phyloP scores from a whole-genome alignment of 306 rosid genomes.

The Pyrus pyrifolia region DNA sequence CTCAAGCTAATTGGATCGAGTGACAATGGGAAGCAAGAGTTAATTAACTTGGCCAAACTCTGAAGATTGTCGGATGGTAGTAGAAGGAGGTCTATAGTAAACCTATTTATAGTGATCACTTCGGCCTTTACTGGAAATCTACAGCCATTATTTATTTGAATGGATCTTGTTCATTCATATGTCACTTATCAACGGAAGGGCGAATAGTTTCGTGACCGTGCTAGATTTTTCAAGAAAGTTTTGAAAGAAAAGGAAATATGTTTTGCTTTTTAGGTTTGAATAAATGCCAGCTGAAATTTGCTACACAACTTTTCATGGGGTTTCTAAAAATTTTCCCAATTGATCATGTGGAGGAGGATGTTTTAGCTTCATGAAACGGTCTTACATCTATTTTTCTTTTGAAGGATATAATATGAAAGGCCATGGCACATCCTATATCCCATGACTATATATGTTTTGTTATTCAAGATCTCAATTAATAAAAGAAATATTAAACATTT shows the following conservation, averaged over 20 bases:
- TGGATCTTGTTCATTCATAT: constrained; percentile 38
- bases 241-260: constrained; percentile 26
- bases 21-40: not conserved
- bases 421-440: not conserved
- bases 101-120: constrained; percentile 44
- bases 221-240: constrained; percentile 37
- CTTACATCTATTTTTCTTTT: not conserved
- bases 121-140: not conserved
- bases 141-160: constrained; percentile 15
- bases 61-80: constrained; percentile 1
- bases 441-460: not conserved
- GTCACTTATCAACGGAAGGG: constrained; percentile 39
- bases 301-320: not conserved
- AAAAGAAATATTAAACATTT: not conserved
- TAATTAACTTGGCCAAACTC: not conserved
- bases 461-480: not conserved
- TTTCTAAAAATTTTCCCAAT: not conserved
- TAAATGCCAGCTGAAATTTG: constrained; percentile 2
- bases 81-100: not conserved
- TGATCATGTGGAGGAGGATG: not conserved
- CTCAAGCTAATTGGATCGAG: not conserved
- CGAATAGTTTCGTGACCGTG: constrained; percentile 33
- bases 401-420: not conserved
- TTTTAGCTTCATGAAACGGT: constrained; percentile 3
- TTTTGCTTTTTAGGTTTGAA: constrained; percentile 26